Conservation (phyloP, 1,284 basidiomycete species). For the Ustilago shanxiensis region DNA sequence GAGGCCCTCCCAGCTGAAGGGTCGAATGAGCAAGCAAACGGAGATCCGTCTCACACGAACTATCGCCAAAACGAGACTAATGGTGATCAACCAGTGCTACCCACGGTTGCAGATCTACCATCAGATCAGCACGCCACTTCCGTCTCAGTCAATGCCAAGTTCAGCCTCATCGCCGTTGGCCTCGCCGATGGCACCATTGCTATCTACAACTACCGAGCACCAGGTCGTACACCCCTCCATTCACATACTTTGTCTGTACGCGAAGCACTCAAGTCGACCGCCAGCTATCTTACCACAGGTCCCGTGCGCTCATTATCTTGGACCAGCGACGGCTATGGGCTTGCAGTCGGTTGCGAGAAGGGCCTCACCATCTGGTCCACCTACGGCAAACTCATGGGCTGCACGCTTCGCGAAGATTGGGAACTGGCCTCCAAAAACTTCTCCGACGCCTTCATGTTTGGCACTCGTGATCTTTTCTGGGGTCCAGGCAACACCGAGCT, state of each 20-base stretch:
- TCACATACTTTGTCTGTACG: conserved; percentile 68
- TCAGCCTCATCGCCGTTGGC: conserved; percentile 87
- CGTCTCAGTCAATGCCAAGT: conserved; percentile 82
- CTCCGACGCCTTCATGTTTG: conserved; percentile 87
- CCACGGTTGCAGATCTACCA: conserved; percentile 8
- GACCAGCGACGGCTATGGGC: conserved; percentile 92
- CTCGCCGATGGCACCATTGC: conserved; percentile 75
- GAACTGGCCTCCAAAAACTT: conserved; percentile 72
- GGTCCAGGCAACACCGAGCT: conserved; percentile 63
- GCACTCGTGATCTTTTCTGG: conserved; percentile 73
- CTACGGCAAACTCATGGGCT: conserved; percentile 85
- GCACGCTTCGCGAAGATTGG: conserved; percentile 78
- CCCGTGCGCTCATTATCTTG: conserved; percentile 77
- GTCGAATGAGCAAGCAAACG: not conserved
- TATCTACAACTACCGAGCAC: conserved; percentile 61
- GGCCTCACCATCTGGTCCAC: conserved; percentile 94
- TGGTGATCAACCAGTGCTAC: not conserved
- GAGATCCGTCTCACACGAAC: not conserved
- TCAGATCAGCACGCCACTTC: conserved; percentile 76
- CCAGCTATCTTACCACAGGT: conserved; percentile 74
- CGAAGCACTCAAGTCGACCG: conserved; percentile 67
- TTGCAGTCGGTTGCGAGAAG: conserved; percentile 92
- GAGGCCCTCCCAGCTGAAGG: not conserved
- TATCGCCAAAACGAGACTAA: not conserved
- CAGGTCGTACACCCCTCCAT: conserved; percentile 41